Base-by-base conservation (phyloP, 1,284 basidiomycete species). In the Cutaneotrichosporon curvatum region DNA sequence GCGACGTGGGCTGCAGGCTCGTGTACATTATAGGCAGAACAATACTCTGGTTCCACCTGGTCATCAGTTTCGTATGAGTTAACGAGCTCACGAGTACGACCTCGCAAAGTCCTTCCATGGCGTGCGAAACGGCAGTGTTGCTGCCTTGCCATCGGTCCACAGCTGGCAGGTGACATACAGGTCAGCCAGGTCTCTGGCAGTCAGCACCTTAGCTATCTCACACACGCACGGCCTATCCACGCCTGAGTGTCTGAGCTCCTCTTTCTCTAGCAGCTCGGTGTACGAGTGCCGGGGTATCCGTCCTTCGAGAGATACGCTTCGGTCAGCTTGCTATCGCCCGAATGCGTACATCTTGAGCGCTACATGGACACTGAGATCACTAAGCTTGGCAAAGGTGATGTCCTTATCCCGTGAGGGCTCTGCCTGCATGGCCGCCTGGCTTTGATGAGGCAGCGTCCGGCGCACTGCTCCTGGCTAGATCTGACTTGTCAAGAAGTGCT, bases 31-130 rank as follows among this genome's bases (percentile, higher is more conserved):
- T 85, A 0, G 92, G 91, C 4, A 97, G 73, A 0, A 85, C 83
- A 38, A 97, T 82, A 79, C 85, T 87, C 73, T 96, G 88, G 61
- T 94, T 94, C 94, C 94, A 98, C 33, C 88, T 91, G 61, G 4
- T 48, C 25, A 51, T 48, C 45, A 37, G 40, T 18, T 28, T 21
- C n/a, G 36, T 40, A 31, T 2, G n/a, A 37, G 6, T 37, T 21
- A 36, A 45, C 15, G 4, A 8, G n/a, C 48, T 30, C 57, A 87
- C 86, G 76, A 83, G 64, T 91, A 89, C 37, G 75, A 79, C 53
- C 79, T 81, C 70, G 85, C 87, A 76, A 95, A 96, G 14, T 86
- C 79, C 68, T 92, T 94, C 78, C 89, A 92, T 0, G 87, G 81
- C 0, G 95, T 97, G 40, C 87, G 82, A 61, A 87, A 87, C 0